Base-by-base conservation (phyloP, 2,329 filamentous ascomycete genomes). In the Penicillium nordicum region DNA sequence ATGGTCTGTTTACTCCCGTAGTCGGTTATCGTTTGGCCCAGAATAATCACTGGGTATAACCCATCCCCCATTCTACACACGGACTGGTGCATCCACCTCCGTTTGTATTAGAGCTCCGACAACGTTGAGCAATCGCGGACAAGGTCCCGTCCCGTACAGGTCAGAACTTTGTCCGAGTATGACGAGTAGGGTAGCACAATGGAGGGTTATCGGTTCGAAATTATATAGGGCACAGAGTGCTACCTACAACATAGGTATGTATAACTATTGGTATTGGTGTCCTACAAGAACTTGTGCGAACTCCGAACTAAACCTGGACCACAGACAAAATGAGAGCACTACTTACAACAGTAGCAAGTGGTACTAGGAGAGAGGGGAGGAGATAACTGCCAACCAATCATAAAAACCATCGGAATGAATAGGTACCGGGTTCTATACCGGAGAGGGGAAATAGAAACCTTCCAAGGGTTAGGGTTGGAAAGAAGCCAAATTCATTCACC, bases 151-250 rank as follows among this genome's bases (percentile, higher is more conserved):
- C 37, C 51, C 38, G 36, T 50, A 42, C 37, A 29, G 8, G 53
- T 56, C 18, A 56, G 48, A 56, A 52, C 53, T 52, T 56, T 56
- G 53, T 56, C 53, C 53, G 53, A 55, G 41, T 52, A 52, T 55
- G 48, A 55, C 48, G 48, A 52, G 40, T 27, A 45, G 29, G 36
- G 49, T 51, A 12, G 49, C 8, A 51, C 41, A 52, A 16, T 53
- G 21, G 34, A n/a, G 32, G 41, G 29, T 27, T 32, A 34, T 41
- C 25, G 44, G 41, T 52, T 29, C 32, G 32, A 32, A 55, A 45
- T 44, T 27, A 14, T 38, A 9, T n/a, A 41, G 51, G 27, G 43
- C 43, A 40, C 16, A 10, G 38, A 23, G 25, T 46, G 21, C 50
- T 14, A 21, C 21, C 21, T 21, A 18, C 18, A 18, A 18, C 18